Evolutionary conservation across 2,329 filamentous ascomycete species (phyloP), one percentile per base, ranked within the genome.

Genomic region (Colletotrichum trifolii): DNA sequence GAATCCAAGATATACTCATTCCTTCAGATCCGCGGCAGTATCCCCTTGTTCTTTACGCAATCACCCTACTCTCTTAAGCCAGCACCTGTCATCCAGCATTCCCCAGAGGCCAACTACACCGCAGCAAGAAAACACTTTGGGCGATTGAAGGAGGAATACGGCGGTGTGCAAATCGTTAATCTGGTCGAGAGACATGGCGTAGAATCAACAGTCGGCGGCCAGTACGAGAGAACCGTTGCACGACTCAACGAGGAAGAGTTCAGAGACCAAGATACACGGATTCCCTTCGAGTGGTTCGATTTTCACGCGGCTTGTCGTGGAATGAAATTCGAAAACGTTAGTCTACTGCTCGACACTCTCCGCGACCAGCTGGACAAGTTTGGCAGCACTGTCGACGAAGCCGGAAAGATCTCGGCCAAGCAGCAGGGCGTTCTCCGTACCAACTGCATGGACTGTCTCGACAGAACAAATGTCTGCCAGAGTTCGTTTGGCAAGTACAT

Each of bases 401-500:
- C 81, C 15, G 83, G 82, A 2, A 73, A 77, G 36, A 64, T 85
- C 12, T 70, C 77, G 13, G 70, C 74, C 5, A 80, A 74, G 50
- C 94, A 97, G 74, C 83, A 81, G 34, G 94, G 94, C 1, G 87
- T 97, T 7, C 76, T 98, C n/a, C 86, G 96, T 60, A 97, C 94
- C 2, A 99, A 99, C 73, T 99, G 96, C 77, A 98, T 99, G 96
- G 96, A 99, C 74, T 99, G 96, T 71, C 82, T 99, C 9, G 96
- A 99, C 75, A 88, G 96, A 25, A 99, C 96, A 2, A 98, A 98
- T 70, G 94, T 99, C 25, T 94, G 94, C 45, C 95, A 98, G 77
- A 97, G 93, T 73, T 96, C 94, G 0, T 94, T 94, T 74, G 96
- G 88, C 6, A 92, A 93, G 72, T 88, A 91, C 73, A 91, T 93